Evolutionary conservation across 345 rosid species (phyloP).

Genomic region (Excoecaria cochinchinensis): DNA sequence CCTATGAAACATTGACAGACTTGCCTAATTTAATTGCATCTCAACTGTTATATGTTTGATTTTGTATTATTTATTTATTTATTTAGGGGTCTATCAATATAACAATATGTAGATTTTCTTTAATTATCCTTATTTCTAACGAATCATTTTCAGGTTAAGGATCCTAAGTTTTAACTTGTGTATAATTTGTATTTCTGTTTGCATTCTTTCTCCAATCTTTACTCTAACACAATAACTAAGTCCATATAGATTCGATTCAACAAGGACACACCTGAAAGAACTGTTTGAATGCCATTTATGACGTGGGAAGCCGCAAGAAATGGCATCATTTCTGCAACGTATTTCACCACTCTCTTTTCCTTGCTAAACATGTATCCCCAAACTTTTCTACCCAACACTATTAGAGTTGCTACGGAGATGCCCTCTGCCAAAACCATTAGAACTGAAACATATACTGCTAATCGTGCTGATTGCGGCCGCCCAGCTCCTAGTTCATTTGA

Average conservation of each 20-base stretch:
- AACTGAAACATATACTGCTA: conserved; percentile 18
- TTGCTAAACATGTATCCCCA: conserved; percentile 26
- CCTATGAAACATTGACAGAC: no score
- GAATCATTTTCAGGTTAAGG: no score
- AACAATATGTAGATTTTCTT: no score
- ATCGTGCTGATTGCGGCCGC: conserved; percentile 24
- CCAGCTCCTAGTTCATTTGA: conserved; percentile 36
- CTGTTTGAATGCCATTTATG: conserved; percentile 44
- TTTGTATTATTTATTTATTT: no score
- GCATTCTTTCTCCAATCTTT: no score
- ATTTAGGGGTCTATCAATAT: no score
- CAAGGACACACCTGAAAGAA: conserved; percentile 38
- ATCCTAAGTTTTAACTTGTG: no score
- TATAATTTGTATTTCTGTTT: no score
- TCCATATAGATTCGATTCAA: not conserved
- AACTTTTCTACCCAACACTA: conserved; percentile 13
- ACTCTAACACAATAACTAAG: not conserved
- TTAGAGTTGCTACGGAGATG: not conserved
- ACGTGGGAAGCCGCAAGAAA: conserved; percentile 35
- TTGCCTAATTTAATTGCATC: no score
- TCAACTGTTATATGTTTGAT: no score
- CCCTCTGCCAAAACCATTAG: conserved; percentile 24
- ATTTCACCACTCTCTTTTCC: conserved; percentile 32
- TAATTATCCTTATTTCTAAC: no score
- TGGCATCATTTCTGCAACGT: conserved; percentile 37